Evolutionary conservation across 2,329 filamentous ascomycete species (phyloP).

Genomic region (Elsinoe ampelina): DNA sequence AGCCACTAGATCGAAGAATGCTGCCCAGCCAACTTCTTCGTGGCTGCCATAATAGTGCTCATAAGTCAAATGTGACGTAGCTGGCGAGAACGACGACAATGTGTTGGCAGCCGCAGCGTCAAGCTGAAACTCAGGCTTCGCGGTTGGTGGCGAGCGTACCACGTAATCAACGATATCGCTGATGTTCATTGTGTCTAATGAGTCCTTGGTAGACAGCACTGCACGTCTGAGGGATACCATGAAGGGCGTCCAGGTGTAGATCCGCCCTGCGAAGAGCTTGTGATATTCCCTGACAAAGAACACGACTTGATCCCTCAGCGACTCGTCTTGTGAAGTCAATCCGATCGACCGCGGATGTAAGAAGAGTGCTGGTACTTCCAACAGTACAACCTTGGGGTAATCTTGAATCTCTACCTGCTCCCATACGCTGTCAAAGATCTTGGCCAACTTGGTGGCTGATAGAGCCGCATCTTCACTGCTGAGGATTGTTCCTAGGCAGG

Average conservation of each 20-base stretch:
- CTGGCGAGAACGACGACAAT: constrained; percentile 24
- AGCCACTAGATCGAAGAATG: constrained; percentile 36
- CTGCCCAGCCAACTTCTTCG: constrained; percentile 36
- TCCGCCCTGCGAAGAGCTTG: constrained; percentile 21
- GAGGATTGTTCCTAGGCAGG: constrained; percentile 20
- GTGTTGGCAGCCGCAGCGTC: constrained; percentile 33
- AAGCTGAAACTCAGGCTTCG: constrained; percentile 37
- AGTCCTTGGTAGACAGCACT: constrained; percentile 22
- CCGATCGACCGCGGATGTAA: constrained; percentile 28
- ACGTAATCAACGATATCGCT: constrained; percentile 33
- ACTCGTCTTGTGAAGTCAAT: constrained; percentile 16
- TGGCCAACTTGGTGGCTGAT: constrained; percentile 4
- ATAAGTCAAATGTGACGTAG: constrained; percentile 26
- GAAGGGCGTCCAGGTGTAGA: constrained; percentile 25
- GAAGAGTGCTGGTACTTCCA: constrained; percentile 30
- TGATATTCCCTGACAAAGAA: constrained; percentile 14
- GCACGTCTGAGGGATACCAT: constrained; percentile 21
- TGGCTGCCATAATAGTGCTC: constrained; percentile 36
- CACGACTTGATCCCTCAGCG: constrained; percentile 2
- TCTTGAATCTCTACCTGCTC: constrained; percentile 40
- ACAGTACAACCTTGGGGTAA: constrained; percentile 33
- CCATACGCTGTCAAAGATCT: constrained; percentile 32
- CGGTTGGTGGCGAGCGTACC: constrained; percentile 32
- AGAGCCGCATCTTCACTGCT: constrained; percentile 13
- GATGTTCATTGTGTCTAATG: constrained; percentile 26